Conservation (phyloP, 352 stramenopile genomes). For the Aphanomyces invadans region DNA sequence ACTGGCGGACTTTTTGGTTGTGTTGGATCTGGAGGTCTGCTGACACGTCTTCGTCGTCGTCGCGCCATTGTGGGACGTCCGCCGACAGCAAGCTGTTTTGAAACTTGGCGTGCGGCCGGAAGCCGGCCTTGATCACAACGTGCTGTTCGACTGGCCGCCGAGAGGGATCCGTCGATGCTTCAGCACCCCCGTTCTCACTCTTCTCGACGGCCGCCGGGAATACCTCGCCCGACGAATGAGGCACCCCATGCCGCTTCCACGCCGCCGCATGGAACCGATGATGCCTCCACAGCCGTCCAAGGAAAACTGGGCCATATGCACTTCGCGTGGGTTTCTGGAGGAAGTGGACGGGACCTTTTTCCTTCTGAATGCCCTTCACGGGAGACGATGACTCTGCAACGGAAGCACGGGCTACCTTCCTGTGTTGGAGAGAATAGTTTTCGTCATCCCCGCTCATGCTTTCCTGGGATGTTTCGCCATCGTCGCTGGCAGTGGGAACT, state of each 20-base stretch:
- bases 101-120: background rate
- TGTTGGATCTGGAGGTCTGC: constrained; percentile 42
- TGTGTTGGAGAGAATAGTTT: too few species aligned
- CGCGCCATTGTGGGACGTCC: constrained; percentile 57
- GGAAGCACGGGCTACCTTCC: too few species aligned
- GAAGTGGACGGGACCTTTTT: too few species aligned
- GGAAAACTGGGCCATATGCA: constrained; percentile 8
- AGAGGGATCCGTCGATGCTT: too few species aligned
- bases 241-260: constrained; percentile 4
- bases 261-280: background rate
- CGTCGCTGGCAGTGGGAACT: background rate
- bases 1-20: constrained; percentile 52
- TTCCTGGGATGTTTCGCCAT: constrained; percentile 19
- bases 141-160: constrained; percentile 48
- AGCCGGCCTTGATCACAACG: constrained; percentile 45
- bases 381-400: background rate
- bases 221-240: too few species aligned
- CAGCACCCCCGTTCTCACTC: constrained; percentile 28
- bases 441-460: constrained; percentile 15
- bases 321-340: background rate
- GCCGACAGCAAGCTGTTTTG: constrained; percentile 41
- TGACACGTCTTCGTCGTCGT: constrained; percentile 29
- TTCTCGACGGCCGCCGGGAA: background rate
- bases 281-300: background rate
- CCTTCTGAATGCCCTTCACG: background rate